Percentiles rank a stretch among this genome's conserved stretches.
phyloP scores from a whole-genome alignment of 805 yeast genomes.

The Martiniozyma abietophila region DNA sequence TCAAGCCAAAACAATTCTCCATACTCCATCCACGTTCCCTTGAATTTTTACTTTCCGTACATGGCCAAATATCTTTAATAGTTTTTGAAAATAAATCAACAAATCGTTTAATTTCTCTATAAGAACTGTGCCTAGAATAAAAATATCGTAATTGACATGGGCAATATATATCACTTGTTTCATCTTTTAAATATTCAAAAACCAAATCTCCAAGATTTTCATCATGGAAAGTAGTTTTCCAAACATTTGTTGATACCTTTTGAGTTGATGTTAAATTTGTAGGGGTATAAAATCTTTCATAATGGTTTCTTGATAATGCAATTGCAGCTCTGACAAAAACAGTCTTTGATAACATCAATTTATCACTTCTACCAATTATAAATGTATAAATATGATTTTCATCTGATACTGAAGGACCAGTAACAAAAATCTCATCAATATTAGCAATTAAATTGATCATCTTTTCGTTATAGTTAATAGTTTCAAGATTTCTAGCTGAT shows the following conservation, averaged over 20 bases:
- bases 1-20: conserved; percentile 8
- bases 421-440: conserved; percentile 1
- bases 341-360: background rate
- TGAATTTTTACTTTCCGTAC: conserved; percentile 11
- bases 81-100: conserved; percentile 9
- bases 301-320: conserved; percentile 10
- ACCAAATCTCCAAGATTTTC: too few species aligned
- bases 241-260: background rate
- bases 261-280: background rate
- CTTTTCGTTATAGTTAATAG: conserved; percentile 5
- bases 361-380: background rate
- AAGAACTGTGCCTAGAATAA: conserved; percentile 16
- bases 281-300: conserved; percentile 2
- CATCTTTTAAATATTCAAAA: background rate
- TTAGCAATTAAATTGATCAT: conserved; percentile 5
- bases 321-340: conserved; percentile 10
- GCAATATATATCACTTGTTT: background rate
- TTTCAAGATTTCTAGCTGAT: background rate
- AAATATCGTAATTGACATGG: conserved; percentile 11
- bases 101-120: conserved; percentile 11
- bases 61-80: conserved; percentile 12
- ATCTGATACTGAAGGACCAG: background rate
- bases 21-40: conserved; percentile 13
- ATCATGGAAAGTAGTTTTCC: background rate
- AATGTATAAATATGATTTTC: background rate